Conservation (phyloP, 768 basidiomycete species). For the Candolleomyces aberdarensis region DNA sequence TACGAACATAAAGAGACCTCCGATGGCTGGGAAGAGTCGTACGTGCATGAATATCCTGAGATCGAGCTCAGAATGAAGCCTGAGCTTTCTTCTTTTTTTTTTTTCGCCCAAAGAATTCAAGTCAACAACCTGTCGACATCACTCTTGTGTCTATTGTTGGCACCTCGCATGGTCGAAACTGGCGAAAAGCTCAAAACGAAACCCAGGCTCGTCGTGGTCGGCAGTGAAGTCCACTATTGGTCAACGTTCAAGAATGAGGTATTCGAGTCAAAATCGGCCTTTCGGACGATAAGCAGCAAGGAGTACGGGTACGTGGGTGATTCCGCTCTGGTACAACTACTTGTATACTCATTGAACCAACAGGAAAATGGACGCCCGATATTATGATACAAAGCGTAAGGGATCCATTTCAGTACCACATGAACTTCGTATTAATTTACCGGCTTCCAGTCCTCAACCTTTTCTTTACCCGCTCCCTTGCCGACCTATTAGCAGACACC, state of each 20-base stretch:
- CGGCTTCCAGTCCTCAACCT: slow-evolving; percentile 35
- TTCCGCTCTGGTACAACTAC: too few relatives aligned
- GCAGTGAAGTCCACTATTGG: slow-evolving; percentile 38
- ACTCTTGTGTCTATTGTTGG: slow-evolving; percentile 34
- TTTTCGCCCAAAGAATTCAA: slow-evolving; percentile 31
- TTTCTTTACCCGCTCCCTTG: slow-evolving; percentile 37
- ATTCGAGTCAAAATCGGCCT: slow-evolving; percentile 19
- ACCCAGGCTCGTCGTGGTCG: slow-evolving; percentile 36
- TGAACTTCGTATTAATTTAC: not conserved
- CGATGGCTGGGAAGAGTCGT: slow-evolving; percentile 50
- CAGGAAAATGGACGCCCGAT: slow-evolving; percentile 3
- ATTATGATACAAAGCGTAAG: slow-evolving; percentile 4
- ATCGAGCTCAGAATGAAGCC: not conserved
- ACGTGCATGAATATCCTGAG: slow-evolving; percentile 1
- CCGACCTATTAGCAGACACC: slow-evolving; percentile 23
- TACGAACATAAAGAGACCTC: slow-evolving; percentile 16
- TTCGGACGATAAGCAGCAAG: slow-evolving; percentile 25
- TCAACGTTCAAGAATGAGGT: slow-evolving; percentile 18
- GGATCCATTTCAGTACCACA: not conserved
- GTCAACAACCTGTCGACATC: slow-evolving; percentile 40
- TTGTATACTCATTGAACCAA: too few relatives aligned
- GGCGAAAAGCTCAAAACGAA: slow-evolving; percentile 19
- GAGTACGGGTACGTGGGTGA: slow-evolving; percentile 10
- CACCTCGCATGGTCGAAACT: slow-evolving; percentile 37
- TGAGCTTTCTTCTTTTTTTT: not conserved